Conservation (phyloP, 495 filamentous ascomycete species). For the Podospora pseudocomata region DNA sequence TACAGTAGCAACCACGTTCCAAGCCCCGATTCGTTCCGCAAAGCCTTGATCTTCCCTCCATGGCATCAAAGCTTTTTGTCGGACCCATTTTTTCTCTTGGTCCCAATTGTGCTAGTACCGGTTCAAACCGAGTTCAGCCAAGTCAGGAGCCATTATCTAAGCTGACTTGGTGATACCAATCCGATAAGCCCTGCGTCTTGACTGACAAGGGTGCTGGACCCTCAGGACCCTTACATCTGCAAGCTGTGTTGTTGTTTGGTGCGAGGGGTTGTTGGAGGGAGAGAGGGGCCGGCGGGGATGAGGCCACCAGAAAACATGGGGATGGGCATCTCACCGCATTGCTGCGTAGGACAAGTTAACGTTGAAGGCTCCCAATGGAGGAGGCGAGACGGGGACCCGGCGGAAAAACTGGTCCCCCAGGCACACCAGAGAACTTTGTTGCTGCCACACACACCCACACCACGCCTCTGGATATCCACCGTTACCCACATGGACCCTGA, state of each 20-base stretch:
- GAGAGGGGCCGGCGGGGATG: background rate
- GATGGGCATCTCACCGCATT: background rate
- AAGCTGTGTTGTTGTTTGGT: background rate
- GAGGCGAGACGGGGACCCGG: background rate
- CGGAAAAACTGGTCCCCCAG: background rate
- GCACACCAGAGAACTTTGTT: background rate
- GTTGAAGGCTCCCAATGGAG: background rate
- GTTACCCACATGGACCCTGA: slow-evolving; percentile 13
- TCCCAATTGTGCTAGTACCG: background rate
- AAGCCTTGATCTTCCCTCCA: slow-evolving; percentile 8
- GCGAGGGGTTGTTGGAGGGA: background rate
- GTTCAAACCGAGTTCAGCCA: background rate
- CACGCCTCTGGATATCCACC: slow-evolving; percentile 16
- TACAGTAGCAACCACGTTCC: slow-evolving; percentile 1
- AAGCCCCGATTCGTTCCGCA: slow-evolving; percentile 1
- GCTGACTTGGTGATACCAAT: background rate
- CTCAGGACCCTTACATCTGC: background rate
- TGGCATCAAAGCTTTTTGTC: background rate
- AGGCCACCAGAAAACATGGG: background rate
- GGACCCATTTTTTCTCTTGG: background rate
- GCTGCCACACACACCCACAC: slow-evolving; percentile 12
- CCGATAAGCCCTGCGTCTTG: background rate
- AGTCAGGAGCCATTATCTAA: background rate
- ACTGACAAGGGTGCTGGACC: background rate
- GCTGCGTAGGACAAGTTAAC: background rate